phyloP scores from a whole-genome alignment of 768 basidiomycete species.

The Phylloporus sp. region DNA sequence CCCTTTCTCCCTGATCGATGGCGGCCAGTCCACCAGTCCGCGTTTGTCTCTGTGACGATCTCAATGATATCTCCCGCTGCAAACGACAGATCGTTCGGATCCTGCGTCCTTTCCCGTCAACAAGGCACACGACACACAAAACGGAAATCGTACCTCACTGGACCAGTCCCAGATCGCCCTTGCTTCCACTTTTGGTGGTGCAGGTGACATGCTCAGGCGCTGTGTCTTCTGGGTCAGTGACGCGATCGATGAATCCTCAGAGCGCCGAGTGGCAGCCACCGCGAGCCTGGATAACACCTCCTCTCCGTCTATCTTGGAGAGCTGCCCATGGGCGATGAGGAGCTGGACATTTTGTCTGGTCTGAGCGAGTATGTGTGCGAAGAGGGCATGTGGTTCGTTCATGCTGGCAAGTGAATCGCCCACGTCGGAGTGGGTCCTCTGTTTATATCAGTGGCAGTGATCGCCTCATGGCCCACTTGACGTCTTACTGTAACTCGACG shows the following conservation, averaged over 20 bases:
- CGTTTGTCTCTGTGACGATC: slow-evolving; percentile 76
- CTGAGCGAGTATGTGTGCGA: slow-evolving; percentile 42
- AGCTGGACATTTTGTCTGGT: slow-evolving; percentile 45
- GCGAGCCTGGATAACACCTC: slow-evolving; percentile 39
- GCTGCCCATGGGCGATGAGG: slow-evolving; percentile 40
- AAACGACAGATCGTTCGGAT: slow-evolving; percentile 76
- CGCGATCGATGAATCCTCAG: slow-evolving; percentile 16
- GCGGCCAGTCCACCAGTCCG: slow-evolving; percentile 88
- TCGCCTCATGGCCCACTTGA: slow-evolving; percentile 17
- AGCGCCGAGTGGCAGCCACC: slow-evolving; percentile 15
- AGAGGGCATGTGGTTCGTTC: slow-evolving; percentile 20
- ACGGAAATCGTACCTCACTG: slow-evolving; percentile 22
- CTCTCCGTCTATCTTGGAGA: slow-evolving; percentile 38
- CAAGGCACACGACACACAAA: background rate
- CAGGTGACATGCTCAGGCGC: slow-evolving; percentile 25
- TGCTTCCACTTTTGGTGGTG: slow-evolving; percentile 22
- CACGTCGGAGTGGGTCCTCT: background rate
- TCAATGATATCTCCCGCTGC: slow-evolving; percentile 72
- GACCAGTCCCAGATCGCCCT: slow-evolving; percentile 30
- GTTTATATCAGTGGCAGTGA: slow-evolving; percentile 15
- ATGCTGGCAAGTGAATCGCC: slow-evolving; percentile 14
- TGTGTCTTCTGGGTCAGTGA: slow-evolving; percentile 22
- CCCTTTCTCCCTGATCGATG: slow-evolving; percentile 57
- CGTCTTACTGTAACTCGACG: background rate
- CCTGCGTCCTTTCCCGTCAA: slow-evolving; percentile 39